Evolutionary conservation across 2,329 filamentous ascomycete genomes (phyloP), one percentile per base, ranked within the genome.

Genomic region (Trichoderma arundinaceum): DNA sequence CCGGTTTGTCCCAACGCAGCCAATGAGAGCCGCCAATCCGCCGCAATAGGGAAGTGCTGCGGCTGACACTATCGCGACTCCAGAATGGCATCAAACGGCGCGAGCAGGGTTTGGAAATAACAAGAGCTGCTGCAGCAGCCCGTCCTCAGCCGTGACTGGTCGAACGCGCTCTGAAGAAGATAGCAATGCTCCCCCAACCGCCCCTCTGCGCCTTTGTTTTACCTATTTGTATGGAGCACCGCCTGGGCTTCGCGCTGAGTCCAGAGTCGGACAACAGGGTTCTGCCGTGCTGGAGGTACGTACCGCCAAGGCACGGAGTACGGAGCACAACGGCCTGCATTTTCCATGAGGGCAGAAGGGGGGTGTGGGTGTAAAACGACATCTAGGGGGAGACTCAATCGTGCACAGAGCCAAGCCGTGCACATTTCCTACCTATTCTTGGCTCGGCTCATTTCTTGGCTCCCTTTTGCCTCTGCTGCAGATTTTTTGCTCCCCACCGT

Each of bases 21-120:
- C 59, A 62, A 62, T 62, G 39, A 53, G 59, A 62, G 48, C 15
- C 59, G n/a, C 22, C 59, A 35, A 17, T 12, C 22, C 43, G 38
- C 48, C 59, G 46, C 59, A 62, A 62, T 62, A 52, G 49, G 48
- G 59, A 62, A 62, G 35, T 62, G 59, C 39, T n/a, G 17, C 13
- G 13, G 19, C 7, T 58, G 22, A 4, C 39, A 19, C 28, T 46
- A 17, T 35, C 12, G 32, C 28, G 17, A 33, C 22, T 46, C 28
- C 22, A 22, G 28, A 28, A 52, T 28, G 22, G 22, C 22, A 28
- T 28, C 22, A 28, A 28, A 28, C 22, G 22, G 22, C 8, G 10
- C 32, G n/a, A 13, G 41, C 54, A 58, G 28, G 32, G 32, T 53
- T 58, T 15, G 54, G 39, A 33, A 35, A 46, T 58, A n/a, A 17